Conservation (phyloP, 805 yeast genomes). For the Saccharomycopsis fibuligera region DNA sequence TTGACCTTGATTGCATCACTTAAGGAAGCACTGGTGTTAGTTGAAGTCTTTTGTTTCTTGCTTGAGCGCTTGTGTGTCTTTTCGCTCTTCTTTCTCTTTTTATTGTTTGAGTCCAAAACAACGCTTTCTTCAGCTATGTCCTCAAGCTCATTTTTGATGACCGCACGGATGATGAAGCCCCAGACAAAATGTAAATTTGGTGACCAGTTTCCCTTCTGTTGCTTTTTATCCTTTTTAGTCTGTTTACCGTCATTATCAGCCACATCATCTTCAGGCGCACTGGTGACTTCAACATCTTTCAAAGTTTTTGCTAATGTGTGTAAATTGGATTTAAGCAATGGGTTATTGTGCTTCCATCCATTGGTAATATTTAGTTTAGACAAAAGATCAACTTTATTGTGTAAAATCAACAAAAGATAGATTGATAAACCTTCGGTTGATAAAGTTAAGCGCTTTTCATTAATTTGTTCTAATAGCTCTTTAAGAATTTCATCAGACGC, state of each 20-base stretch:
- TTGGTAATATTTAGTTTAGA: constrained; percentile 21
- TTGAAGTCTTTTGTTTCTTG: constrained; percentile 22
- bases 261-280: constrained; percentile 32
- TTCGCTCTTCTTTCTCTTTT: constrained; percentile 36
- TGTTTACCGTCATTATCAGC: constrained; percentile 23
- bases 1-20: constrained; percentile 32
- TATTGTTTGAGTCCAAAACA: constrained; percentile 24
- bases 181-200: constrained; percentile 75
- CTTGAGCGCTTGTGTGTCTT: constrained; percentile 27
- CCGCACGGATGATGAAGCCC: constrained; percentile 48
- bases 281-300: constrained; percentile 45
- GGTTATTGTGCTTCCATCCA: constrained; percentile 69
- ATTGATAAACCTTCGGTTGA: constrained; percentile 80
- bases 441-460: constrained; percentile 48
- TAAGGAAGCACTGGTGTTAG: constrained; percentile 16
- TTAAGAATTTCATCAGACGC: constrained; percentile 21
- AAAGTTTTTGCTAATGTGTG: constrained; percentile 54
- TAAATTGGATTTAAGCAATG: constrained; percentile 67
- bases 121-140: not conserved
- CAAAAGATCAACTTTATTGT: constrained; percentile 22
- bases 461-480: constrained; percentile 37
- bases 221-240: constrained; percentile 24
- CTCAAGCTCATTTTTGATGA: constrained; percentile 23
- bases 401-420: constrained; percentile 45
- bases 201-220: constrained; percentile 60